These are phyloP conservation scores for Russula brevipes DNA, from an alignment of 768 basidiomycete species.

Conservation along the genomic window DNA sequence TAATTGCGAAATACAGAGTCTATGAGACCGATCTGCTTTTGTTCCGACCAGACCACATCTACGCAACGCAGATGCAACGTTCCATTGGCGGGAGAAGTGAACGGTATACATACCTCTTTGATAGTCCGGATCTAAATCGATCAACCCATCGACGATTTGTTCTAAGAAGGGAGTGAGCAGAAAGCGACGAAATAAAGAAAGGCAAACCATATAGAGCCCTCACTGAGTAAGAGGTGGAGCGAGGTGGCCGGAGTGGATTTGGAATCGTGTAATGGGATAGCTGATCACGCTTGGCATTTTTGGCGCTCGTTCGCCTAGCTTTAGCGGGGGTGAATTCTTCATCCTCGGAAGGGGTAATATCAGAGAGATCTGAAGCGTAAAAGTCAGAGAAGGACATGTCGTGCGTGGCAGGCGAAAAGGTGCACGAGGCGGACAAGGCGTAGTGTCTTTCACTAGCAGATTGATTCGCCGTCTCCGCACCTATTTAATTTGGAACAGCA, in stretches of 20 bases:
- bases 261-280: slow-evolving; percentile 16
- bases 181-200: neutral
- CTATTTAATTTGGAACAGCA: neutral
- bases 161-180: slow-evolving; percentile 37
- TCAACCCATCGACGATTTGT: slow-evolving; percentile 57
- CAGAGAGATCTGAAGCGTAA: slow-evolving; percentile 31
- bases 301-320: slow-evolving; percentile 6
- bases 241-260: slow-evolving; percentile 26
- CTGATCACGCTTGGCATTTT: slow-evolving; percentile 6
- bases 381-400: slow-evolving; percentile 27
- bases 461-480: neutral
- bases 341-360: slow-evolving; percentile 27
- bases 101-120: slow-evolving; percentile 54
- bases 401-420: neutral
- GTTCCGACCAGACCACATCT: slow-evolving; percentile 79
- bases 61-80: neutral
- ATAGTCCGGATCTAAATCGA: slow-evolving; percentile 72
- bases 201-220: slow-evolving; percentile 33
- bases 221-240: slow-evolving; percentile 31
- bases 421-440: neutral
- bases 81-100: neutral
- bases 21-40: slow-evolving; percentile 68
- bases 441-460: too few species aligned
- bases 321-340: slow-evolving; percentile 18
- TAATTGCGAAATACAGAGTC: slow-evolving; percentile 77